These are phyloP conservation scores for Phytophthora tentaculata DNA, from an alignment of 352 stramenopile species.

Conservation along the genomic window DNA sequence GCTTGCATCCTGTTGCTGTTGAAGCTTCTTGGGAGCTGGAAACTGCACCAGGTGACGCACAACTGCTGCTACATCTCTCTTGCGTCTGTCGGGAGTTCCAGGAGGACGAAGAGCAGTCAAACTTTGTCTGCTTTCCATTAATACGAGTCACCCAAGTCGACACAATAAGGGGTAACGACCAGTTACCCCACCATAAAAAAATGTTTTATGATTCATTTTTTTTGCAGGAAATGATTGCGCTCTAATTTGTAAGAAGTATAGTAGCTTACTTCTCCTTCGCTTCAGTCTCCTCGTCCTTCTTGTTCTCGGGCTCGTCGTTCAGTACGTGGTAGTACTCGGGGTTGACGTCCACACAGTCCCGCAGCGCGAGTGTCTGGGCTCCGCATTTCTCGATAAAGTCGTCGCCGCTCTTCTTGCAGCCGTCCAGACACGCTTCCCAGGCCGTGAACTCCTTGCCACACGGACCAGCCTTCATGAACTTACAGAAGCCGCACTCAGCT, in stretches of 20 bases:
- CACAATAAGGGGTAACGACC: conserved; percentile 22
- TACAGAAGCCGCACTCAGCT: conserved; percentile 89
- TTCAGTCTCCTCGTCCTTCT: conserved; percentile 12
- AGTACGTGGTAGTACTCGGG: conserved; percentile 90
- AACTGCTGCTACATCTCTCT: conserved; percentile 18
- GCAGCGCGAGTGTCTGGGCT: conserved; percentile 73
- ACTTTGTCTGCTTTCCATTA: conserved; percentile 26
- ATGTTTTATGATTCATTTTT: too few relatives aligned
- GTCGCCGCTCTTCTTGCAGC: conserved; percentile 68
- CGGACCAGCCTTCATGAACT: conserved; percentile 91
- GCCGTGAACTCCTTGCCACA: conserved; percentile 80
- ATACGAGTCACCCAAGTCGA: conserved; percentile 11
- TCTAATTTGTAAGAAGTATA: too few relatives aligned
- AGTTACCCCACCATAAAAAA: too few relatives aligned
- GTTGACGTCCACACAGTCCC: conserved; percentile 88
- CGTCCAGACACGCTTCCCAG: conserved; percentile 86
- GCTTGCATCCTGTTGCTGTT: conserved; percentile 21
- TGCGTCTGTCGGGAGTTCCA: conserved; percentile 4
- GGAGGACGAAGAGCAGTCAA: background rate
- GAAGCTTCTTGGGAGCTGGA: conserved; percentile 22
- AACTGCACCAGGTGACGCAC: conserved; percentile 17
- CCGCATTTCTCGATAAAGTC: conserved; percentile 88
- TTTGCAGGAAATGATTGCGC: too few relatives aligned
- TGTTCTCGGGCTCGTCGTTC: conserved; percentile 60
- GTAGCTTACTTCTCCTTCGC: conserved; percentile 26